Percentiles rank a stretch among this genome's conserved stretches.
phyloP scores from a whole-genome alignment of 2,329 filamentous ascomycete genomes.

The Emericellopsis atlantica region DNA sequence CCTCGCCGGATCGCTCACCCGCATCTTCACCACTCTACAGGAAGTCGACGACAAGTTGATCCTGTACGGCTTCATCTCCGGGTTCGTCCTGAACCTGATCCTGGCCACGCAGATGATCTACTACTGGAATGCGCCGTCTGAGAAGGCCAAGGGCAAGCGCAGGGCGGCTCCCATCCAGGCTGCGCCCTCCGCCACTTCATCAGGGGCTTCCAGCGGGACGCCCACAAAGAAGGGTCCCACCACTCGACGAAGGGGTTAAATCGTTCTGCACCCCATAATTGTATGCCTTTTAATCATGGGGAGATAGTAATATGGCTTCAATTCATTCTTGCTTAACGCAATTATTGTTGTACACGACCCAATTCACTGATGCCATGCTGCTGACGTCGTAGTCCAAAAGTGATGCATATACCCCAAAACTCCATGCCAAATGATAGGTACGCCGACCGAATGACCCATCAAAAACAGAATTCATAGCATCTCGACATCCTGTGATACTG shows the following conservation, averaged over 20 bases:
- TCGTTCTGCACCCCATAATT: not conserved
- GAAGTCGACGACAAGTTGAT: slow-evolving; percentile 97
- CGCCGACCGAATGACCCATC: slow-evolving; percentile 7
- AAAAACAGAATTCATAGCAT: too few species aligned
- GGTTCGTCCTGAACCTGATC: slow-evolving; percentile 79
- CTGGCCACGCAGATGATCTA: slow-evolving; percentile 85
- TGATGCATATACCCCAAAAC: not conserved
- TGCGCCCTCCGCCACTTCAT: slow-evolving; percentile 13
- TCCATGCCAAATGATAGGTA: not conserved
- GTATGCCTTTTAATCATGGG: not conserved
- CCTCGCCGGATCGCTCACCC: slow-evolving; percentile 78
- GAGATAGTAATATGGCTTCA: not conserved
- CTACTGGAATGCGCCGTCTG: slow-evolving; percentile 73
- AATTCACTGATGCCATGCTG: not conserved
- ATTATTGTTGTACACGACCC: not conserved
- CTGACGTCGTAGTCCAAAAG: not conserved
- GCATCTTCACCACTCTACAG: slow-evolving; percentile 95
- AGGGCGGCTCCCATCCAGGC: slow-evolving; percentile 16
- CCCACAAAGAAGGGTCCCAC: slow-evolving; percentile 26
- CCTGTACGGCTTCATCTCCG: slow-evolving; percentile 85
- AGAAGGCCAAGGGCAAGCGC: slow-evolving; percentile 29
- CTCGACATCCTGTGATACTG: too few species aligned
- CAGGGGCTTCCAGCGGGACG: slow-evolving; percentile 9
- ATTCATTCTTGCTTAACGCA: not conserved
- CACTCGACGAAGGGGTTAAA: slow-evolving; percentile 28